A percentile compares a stretch with the other conserved stretches of the same genome.
These are phyloP conservation scores for Colletotrichum karsti DNA, from an alignment of 2,329 filamentous ascomycete genomes.

Conservation along the genomic window DNA sequence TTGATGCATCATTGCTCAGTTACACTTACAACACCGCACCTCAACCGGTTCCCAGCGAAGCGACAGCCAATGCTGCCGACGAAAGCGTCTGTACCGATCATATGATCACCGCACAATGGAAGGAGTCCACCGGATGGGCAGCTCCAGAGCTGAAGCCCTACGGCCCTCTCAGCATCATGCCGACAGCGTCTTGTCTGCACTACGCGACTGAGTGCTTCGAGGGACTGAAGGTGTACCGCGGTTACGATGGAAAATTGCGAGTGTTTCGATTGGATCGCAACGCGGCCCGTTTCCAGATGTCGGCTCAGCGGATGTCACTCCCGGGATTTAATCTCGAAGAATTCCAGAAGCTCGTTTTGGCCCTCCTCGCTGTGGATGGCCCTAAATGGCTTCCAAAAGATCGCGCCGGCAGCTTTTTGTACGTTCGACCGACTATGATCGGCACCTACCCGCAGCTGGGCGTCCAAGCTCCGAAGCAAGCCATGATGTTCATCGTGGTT, in stretches of 20 bases:
- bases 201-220: not conserved
- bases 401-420: not conserved
- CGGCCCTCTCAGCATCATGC: not conserved
- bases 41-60: not conserved
- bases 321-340: not conserved
- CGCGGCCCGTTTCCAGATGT: not conserved
- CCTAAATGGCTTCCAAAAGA: not conserved
- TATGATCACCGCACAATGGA: not conserved
- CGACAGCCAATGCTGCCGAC: not conserved
- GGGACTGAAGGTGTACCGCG: not conserved
- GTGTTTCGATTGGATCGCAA: not conserved
- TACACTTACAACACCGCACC: not conserved
- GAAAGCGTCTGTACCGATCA: not conserved
- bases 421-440: not conserved
- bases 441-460: not conserved
- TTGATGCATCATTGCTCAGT: not conserved
- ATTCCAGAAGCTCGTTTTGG: not conserved
- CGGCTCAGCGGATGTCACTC: not conserved
- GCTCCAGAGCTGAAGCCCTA: not conserved
- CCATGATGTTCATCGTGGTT: not conserved
- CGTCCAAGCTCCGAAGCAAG: not conserved
- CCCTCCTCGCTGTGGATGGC: not conserved
- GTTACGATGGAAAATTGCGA: not conserved
- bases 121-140: not conserved
- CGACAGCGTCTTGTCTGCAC: not conserved